Conservation (phyloP, 1,284 basidiomycete genomes). For the Naganishia sp. region DNA sequence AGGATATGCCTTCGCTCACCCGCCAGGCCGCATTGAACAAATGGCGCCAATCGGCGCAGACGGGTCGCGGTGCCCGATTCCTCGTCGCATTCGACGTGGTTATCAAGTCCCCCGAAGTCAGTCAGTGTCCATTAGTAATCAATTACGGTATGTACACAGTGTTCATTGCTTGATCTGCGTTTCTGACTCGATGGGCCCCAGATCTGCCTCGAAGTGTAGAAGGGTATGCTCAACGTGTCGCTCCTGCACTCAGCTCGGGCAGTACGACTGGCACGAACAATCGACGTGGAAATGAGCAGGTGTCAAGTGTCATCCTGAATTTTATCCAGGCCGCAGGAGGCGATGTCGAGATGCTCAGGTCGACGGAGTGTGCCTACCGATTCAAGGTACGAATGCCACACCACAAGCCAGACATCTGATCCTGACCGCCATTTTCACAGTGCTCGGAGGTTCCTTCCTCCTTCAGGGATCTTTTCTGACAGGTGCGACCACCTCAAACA, state of each 20-base stretch:
- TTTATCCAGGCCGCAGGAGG: slow-evolving; percentile 95
- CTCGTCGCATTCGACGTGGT: slow-evolving; percentile 88
- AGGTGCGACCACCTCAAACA: neutral
- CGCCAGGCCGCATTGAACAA: slow-evolving; percentile 67
- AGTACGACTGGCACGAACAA: slow-evolving; percentile 14
- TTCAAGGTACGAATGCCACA: slow-evolving; percentile 55
- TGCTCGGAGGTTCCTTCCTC: slow-evolving; percentile 35
- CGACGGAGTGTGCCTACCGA: slow-evolving; percentile 96
- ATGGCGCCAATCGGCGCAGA: slow-evolving; percentile 55
- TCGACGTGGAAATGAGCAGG: slow-evolving; percentile 27
- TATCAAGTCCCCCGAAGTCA: slow-evolving; percentile 82
- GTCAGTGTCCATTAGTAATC: slow-evolving; percentile 85
- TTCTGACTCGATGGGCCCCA: slow-evolving; percentile 45
- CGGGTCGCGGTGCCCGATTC: slow-evolving; percentile 57
- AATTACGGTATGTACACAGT: slow-evolving; percentile 69
- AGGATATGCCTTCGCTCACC: slow-evolving; percentile 77
- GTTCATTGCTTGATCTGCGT: neutral
- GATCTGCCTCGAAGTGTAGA: slow-evolving; percentile 93
- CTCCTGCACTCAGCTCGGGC: slow-evolving; percentile 43
- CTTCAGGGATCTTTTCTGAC: slow-evolving; percentile 32
- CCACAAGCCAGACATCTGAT: too few relatives aligned
- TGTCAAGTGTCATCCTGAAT: slow-evolving; percentile 80
- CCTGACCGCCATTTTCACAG: slow-evolving; percentile 11
- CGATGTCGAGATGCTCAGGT: slow-evolving; percentile 95
- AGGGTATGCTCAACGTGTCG: slow-evolving; percentile 77